Evolutionary conservation across 202 grass and related monocot genomes (phyloP), one percentile per base, ranked within the genome.

Genomic region (Carex sylvatica): DNA sequence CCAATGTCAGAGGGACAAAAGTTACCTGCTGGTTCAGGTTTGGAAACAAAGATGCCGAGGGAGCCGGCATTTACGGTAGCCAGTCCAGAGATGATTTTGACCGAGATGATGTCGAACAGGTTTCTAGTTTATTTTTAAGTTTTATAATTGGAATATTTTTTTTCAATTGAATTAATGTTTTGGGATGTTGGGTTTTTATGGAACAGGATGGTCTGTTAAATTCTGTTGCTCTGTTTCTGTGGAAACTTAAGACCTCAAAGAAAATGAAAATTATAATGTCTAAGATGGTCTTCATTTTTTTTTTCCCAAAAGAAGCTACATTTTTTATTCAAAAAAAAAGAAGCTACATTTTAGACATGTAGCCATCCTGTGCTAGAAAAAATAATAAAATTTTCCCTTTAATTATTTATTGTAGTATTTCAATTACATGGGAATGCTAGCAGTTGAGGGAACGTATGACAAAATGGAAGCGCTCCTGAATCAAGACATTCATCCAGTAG

Each of bases 351-450:
- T 8, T 38, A 6, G 4, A 65, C 1, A 67, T 67, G 65, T 31
- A 65, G 4, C 7, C 28, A 66, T 15, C 14, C 9, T 66, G 31
- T 40, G 65, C 15, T 68, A n/a, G 15, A 36, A 67, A 7, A 36
- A 67, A 7, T 18, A 36, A 40, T 8, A 40, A 6, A 40, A 40
- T 7, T 40, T 40, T 40, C 36, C 36, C 6, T 40, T 38, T 40
- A 18, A 66, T 11, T 6, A 16, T 53, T 20, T 19, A 16, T 75
- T 74, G 78, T 85, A 95, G 96, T 99, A 96, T 82, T 96, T 96
- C 91, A 93, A 99, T 83, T 99, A 99, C 83, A 99, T 96, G 96
- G 96, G 96, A 72, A 99, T 99, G 96, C 93, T 99, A 70, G 96
- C 96, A 78, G 93, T 96, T 74, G 96, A 99, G 64, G 93, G 96